Evolutionary conservation across 345 rosid genomes (phyloP).

Genomic region (Lepidium sativum): DNA sequence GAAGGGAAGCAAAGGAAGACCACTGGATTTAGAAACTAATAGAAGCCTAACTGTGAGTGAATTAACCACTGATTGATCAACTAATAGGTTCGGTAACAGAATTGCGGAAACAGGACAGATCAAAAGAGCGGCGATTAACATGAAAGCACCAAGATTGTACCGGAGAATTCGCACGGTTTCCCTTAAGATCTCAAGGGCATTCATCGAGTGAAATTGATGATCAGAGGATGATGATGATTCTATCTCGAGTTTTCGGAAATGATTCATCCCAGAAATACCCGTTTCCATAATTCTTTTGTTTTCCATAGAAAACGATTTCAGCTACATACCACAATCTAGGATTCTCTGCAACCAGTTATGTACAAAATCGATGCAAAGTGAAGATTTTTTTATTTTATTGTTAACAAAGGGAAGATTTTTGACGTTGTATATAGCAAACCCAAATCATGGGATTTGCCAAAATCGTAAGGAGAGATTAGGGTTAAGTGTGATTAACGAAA

Average conservation of each 20-base stretch:
- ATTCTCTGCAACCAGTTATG: neutral
- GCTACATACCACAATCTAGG: neutral
- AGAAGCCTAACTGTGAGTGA: conserved; percentile 49
- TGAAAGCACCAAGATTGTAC: conserved; percentile 52
- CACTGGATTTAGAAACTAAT: conserved; percentile 62
- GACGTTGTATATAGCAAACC: neutral
- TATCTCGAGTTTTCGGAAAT: conserved; percentile 28
- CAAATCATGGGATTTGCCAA: conserved; percentile 1
- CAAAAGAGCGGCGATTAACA: conserved; percentile 46
- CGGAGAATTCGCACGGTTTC: conserved; percentile 84
- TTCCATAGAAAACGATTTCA: neutral
- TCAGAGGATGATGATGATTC: conserved; percentile 25
- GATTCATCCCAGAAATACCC: conserved; percentile 34
- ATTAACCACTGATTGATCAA: conserved; percentile 56
- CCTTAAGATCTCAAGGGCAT: conserved; percentile 76
- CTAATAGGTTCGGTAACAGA: conserved; percentile 54
- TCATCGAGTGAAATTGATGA: conserved; percentile 51
- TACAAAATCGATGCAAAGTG: neutral
- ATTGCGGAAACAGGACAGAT: conserved; percentile 82
- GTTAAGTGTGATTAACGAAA: neutral
- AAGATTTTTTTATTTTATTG: neutral
- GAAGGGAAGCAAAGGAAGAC: conserved; percentile 59
- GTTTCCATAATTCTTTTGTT: conserved; percentile 5
- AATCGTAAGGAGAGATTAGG: neutral
- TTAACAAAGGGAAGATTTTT: neutral